Base-by-base conservation (phyloP, 2,329 filamentous ascomycete genomes). In the Cercospora sp. region DNA sequence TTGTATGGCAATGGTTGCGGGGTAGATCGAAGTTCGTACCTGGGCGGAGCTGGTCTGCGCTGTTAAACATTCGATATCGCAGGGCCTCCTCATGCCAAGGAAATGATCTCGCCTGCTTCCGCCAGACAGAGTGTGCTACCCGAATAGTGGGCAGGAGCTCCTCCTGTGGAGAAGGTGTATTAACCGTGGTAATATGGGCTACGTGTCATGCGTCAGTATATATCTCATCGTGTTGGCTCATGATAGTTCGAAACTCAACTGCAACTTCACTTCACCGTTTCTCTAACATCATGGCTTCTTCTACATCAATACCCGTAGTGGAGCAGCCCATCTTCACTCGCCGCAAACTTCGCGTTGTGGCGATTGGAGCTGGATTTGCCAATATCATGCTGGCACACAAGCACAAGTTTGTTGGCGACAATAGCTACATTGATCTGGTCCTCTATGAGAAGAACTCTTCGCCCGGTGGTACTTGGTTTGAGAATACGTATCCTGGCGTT, bases 401-500 rank as follows among this genome's bases (percentile, higher is more conserved):
- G 53, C 68, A 69, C 45, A 67, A 69, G 51, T 28, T 65, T 32
- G 45, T 24, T 18, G 61, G 40, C 5, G 65, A 62, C 34, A 45
- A 69, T 26, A 61, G 49, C 57, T 67, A 67, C 26, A 61, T 67
- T 5, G 65, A 65, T 18, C 37, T 69, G 2, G 26, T 55, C 10
- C 43, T 63, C 3, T 67, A 67, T 16, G 69, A 71, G 57, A 71
- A 71, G 57, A 69, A 69, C 49, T 21, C 18, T 21, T 21, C 18
- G 18, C 18, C 18, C 18, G 69, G 69, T 0, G 69, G 70, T 1
- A 72, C 70, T 10, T 72, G 70, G 70, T 67, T 63, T 28, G 70
- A 72, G 57, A 72, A 72, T 24, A 55, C 40, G 1, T 66, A 72
- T 40, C 68, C 70, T 13, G 70, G 70, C 9, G 62, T 68, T 2